Base-by-base conservation (phyloP, 1,284 basidiomycete genomes). In the Heterobasidion occidentale region DNA sequence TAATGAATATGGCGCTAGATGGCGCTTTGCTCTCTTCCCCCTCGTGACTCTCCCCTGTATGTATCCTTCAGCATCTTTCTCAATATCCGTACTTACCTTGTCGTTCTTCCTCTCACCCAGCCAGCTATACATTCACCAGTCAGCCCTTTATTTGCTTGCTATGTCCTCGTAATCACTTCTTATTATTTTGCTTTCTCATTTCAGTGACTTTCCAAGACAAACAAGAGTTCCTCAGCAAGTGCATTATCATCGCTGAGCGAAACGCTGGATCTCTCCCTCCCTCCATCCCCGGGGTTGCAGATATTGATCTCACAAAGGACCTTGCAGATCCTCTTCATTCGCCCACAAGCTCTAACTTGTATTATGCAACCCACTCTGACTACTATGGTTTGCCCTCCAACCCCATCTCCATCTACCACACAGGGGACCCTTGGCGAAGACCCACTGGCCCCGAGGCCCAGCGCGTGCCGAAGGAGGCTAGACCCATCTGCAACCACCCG, bases 351-450 rank as follows among this genome's bases (percentile, higher is more conserved):
- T 17, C 27, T 17, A 17, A 17, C 19, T 48, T 20, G 11, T 48
- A 48, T 33, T 27, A 9, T 48, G 50, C 57, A 52, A 66, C 68
- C 50, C 60, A 56, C 59, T 62, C 44, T 56, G 70, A 70, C 64
- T 71, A 70, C 59, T 68, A 62, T 57, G 64, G 65, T 17, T 56
- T 42, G 56, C 51, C 58, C 51, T 58, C 66, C 52, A 61, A 58
- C 42, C 71, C 64, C 52, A 58, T 72, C 58, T 71, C 49, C 70
- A 67, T 69, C 64, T 54, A 54, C 57, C 61, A 44, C 60, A 51
- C 60, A 60, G 46, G 45, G 68, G 68, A 33, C 62, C 61, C 47
- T 15, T 65, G 38, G 38, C 38, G 6, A n/a, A 42, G 38, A 6
- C n/a, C 38, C 7, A 42, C 7, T n/a, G 38, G 38, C 27, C 38